Evolutionary conservation across 371 early-diverging fungal species (phyloP), one percentile per base, ranked within the genome.

Genomic region (Apophysomyces variabilis): DNA sequence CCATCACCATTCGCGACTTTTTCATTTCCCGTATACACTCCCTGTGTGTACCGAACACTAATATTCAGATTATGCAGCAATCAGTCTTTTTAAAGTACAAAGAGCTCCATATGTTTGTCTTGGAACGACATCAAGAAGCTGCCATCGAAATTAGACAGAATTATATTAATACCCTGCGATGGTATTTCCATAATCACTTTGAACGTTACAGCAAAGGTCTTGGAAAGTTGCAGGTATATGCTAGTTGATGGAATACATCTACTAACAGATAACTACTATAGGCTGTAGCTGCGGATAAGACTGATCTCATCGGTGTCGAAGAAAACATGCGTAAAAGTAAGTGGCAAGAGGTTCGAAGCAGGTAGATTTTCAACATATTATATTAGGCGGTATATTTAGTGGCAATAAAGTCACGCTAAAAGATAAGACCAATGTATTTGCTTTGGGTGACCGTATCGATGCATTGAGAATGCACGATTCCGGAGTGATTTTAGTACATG

Each of bases 11-110:
- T 54, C 90, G 95, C 9, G 92, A 94, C 54, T 96, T 93, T 62
- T 83, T 97, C 61, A 74, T 96, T 13, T 86, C 88, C 37, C 89
- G 91, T 65, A 92, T 96, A 65, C 91, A 94, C 61, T 85, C 89
- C 0, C 80, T 98, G 57, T 87, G 92, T 57, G 85, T 91, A 37
- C 93, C 95, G 11, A 94, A 92, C 74, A 92, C 97, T 59, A 97
- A 97, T 68, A 88, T 96, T 4, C 91, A 93, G 65, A 92, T 96
- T 26, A 84, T 96, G 76, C 97, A 98, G 71, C 92, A 93, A 70
- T 93, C 91, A 1, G 87, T 92, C 12, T 83, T 98, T 39, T 71
- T 95, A 16, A 95, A 95, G 75, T 95, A 93, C 79, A 92, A 93
- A 60, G 91, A 89, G 54, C 83, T 96, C 9, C 91, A 94, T 70